Percentiles rank a stretch among this genome's conserved stretches.
Evolutionary conservation across 1,284 basidiomycete species (phyloP).

Genomic region (Ustilago crameri): DNA sequence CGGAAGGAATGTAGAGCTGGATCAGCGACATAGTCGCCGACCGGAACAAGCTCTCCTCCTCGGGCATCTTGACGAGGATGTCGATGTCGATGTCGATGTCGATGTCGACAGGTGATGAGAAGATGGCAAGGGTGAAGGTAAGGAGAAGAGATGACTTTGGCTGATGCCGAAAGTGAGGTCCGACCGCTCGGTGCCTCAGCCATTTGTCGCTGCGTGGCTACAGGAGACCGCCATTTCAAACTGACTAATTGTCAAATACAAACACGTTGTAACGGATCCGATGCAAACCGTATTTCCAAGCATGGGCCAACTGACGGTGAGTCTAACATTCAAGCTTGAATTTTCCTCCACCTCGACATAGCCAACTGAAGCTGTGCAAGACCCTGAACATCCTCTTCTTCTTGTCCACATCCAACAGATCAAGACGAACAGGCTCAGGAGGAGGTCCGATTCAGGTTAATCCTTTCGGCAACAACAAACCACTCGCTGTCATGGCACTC

Average conservation of each 20-base stretch:
- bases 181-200: slow-evolving; percentile 7
- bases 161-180: slow-evolving; percentile 9
- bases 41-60: slow-evolving; percentile 65
- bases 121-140: background rate
- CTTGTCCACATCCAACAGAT: background rate
- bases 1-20: slow-evolving; percentile 96
- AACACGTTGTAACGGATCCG: slow-evolving; percentile 23
- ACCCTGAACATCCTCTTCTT: slow-evolving; percentile 14
- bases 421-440: background rate
- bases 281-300: slow-evolving; percentile 5
- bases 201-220: slow-evolving; percentile 7
- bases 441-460: too few relatives aligned
- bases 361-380: slow-evolving; percentile 6
- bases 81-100: too few relatives aligned
- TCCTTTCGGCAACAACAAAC: background rate
- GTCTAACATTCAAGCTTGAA: slow-evolving; percentile 13
- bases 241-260: background rate
- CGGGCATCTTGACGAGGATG: slow-evolving; percentile 43
- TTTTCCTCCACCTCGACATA: slow-evolving; percentile 29
- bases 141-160: background rate
- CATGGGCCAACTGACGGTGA: slow-evolving; percentile 2
- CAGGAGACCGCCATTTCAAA: slow-evolving; percentile 3
- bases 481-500: slow-evolving; percentile 15
- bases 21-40: slow-evolving; percentile 84
- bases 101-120: too few relatives aligned